phyloP scores from a whole-genome alignment of 2,329 filamentous ascomycete species.

The Monilinia vaccinii-corymbosi region DNA sequence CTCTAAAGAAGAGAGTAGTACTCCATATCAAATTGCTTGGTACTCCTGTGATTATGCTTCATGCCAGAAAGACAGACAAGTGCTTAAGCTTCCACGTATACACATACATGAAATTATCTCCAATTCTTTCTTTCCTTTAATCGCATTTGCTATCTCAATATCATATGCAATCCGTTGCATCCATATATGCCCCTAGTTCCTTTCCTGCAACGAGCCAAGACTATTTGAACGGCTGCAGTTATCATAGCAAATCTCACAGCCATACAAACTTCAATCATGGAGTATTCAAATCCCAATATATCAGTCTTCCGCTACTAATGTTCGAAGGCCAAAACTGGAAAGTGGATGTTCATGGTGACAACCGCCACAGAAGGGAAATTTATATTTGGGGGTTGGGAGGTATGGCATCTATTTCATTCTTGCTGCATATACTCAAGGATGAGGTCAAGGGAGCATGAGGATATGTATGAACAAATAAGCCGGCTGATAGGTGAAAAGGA shows the following conservation, averaged over 20 bases:
- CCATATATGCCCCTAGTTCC: neutral
- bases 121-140: too few species aligned
- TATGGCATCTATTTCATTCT: neutral
- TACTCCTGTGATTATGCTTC: neutral
- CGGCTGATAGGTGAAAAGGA: neutral
- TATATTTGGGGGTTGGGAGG: neutral
- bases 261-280: neutral
- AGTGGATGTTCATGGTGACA: neutral
- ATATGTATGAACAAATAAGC: neutral
- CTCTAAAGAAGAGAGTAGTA: neutral
- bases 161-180: neutral
- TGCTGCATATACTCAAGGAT: neutral
- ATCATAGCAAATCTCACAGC: neutral
- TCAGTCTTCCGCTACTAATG: neutral
- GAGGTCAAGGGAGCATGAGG: neutral
- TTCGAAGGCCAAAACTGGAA: neutral
- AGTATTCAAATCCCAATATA: neutral
- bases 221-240: neutral
- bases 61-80: neutral
- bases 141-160: neutral
- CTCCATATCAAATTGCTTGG: neutral
- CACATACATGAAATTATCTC: neutral
- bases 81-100: neutral
- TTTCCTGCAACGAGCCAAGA: neutral
- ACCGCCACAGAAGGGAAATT: neutral